Percentiles rank a stretch among this genome's conserved stretches.
Conservation (phyloP, 768 basidiomycete species). For the Amanita molliuscula region DNA sequence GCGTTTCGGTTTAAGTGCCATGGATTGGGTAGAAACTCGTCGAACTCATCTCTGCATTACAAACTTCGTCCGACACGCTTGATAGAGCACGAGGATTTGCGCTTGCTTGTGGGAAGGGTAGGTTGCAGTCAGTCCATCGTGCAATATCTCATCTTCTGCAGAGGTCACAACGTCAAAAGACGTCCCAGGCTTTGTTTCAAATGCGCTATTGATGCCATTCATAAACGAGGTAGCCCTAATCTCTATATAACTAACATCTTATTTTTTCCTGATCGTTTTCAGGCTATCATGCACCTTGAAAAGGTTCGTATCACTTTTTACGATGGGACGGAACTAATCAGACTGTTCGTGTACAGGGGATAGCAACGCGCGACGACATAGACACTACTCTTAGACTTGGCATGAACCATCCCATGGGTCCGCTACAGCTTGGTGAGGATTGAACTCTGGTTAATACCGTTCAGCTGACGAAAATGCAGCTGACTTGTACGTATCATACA, state of each 20-base stretch:
- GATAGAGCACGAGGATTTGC: constrained; percentile 76
- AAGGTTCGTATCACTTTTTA: constrained; percentile 38
- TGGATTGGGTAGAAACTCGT: constrained; percentile 61
- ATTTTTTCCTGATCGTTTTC: constrained; percentile 2
- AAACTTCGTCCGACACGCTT: constrained; percentile 73
- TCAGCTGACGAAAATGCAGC: constrained; percentile 20
- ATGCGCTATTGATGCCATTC: constrained; percentile 93
- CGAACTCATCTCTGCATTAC: constrained; percentile 89
- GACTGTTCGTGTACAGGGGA: constrained; percentile 40
- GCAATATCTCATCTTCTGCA: constrained; percentile 17
- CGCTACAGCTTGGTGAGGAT: constrained; percentile 67
- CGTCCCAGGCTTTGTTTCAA: constrained; percentile 92
- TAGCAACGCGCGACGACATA: constrained; percentile 90
- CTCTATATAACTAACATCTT: neutral
- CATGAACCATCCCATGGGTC: constrained; percentile 95
- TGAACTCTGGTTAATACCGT: neutral
- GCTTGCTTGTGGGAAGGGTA: constrained; percentile 82
- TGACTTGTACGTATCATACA: constrained; percentile 33
- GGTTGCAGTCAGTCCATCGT: constrained; percentile 6
- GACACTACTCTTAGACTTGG: constrained; percentile 90
- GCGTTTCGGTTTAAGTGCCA: neutral
- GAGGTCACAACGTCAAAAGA: constrained; percentile 89
- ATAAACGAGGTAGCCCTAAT: constrained; percentile 72
- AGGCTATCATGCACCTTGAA: constrained; percentile 91
- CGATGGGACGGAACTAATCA: neutral